These are phyloP conservation scores for Fragaria iinumae DNA, from an alignment of 306 rosid species.

Conservation along the genomic window DNA sequence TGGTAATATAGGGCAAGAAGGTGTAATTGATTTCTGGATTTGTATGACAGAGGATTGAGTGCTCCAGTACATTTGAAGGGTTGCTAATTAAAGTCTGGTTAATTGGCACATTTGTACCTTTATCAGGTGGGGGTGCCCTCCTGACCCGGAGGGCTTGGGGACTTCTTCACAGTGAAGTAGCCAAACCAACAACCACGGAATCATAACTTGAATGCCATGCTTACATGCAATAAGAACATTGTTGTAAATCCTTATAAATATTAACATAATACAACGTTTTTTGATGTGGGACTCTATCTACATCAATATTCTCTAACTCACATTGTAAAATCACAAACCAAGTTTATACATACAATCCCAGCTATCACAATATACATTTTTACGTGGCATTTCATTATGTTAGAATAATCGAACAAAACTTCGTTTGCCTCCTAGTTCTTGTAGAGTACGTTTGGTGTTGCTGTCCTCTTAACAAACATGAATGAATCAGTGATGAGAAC, in stretches of 20 bases:
- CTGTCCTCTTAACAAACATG: no score
- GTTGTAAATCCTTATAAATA: not conserved
- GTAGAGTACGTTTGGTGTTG: not conserved
- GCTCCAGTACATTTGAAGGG: slow-evolving; percentile 18
- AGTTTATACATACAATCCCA: no score
- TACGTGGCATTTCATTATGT: not conserved
- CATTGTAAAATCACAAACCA: not conserved
- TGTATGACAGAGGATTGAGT: slow-evolving; percentile 28
- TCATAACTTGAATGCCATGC: not conserved
- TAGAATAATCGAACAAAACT: not conserved
- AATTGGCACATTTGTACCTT: slow-evolving; percentile 4
- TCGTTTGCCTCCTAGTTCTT: not conserved
- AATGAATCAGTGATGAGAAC: no score
- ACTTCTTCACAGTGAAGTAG: not conserved
- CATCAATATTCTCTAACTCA: not conserved
- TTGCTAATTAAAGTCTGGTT: slow-evolving; percentile 24
- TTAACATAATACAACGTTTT: not conserved
- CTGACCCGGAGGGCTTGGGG: not conserved
- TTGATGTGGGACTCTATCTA: not conserved
- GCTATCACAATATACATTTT: no score
- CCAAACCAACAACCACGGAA: not conserved
- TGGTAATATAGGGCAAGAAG: slow-evolving; percentile 6
- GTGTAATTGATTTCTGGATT: slow-evolving; percentile 25
- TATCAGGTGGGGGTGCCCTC: not conserved
- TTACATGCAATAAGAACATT: not conserved